Base-by-base conservation (phyloP, 2,329 filamentous ascomycete genomes). In the Verticillium nonalfalfae region DNA sequence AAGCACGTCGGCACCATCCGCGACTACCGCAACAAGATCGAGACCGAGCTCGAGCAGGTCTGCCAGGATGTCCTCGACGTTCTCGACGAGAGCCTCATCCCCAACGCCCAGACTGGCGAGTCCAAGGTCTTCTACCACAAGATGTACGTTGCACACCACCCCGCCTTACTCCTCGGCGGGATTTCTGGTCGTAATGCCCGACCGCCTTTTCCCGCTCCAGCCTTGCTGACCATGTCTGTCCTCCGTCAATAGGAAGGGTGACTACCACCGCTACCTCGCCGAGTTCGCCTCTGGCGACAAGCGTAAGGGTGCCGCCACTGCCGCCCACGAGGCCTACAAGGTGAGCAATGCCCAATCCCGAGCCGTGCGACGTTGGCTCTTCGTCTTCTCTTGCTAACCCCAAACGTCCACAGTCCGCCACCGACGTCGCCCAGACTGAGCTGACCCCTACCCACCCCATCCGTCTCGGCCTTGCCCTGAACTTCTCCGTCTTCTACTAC, bases 51-150 rank as follows among this genome's bases (percentile, higher is more conserved):
- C 72, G 94, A 95, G 87, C 91, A 93, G 84, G 92, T 97, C 80
- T 98, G 94, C 87, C 88, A 97, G 83, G 94, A 98, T 83, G 92
- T 97, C 70, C 90, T 98, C 70, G 90, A 97, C 73, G 94, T 98
- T 71, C 85, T 98, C 68, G 93, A 97, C 78, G 85, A 97, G 74
- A 89, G 88, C 76, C 85, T 98, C 74, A 98, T 98, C 76, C 93
- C 93, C 79, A 94, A 95, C 81, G 94, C 94, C 75, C 90, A 95
- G 81, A 90, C 91, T 69, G 94, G 94, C 82, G 94, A 98, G 86
- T 97, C 93, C 78, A 98, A 97, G 89, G 94, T 98, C 77, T 98
- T 98, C 81, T 98, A 98, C 85, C 93, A 97, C 90, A 98, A 98
- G 89, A 98, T 98, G 94, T 97, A 83, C 72, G 91, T 85, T 67